These are phyloP conservation scores for Arachnopeziza araneosa DNA, from an alignment of 2,329 filamentous ascomycete species.

Conservation along the genomic window DNA sequence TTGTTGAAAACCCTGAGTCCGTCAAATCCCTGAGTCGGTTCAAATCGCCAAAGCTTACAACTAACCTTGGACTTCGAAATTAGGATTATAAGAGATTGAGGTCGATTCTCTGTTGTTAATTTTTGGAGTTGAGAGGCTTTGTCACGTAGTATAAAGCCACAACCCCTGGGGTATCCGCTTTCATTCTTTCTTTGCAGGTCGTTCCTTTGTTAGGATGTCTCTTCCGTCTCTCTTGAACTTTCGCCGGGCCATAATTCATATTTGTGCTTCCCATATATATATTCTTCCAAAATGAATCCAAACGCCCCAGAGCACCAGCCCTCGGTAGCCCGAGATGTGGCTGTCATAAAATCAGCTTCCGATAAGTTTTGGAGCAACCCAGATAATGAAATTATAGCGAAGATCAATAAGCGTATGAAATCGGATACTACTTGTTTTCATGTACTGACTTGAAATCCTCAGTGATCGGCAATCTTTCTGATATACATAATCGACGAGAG, in stretches of 20 bases:
- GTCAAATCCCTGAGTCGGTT: neutral
- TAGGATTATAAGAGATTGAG: neutral
- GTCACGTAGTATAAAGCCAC: neutral
- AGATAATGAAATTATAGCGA: constrained; percentile 3
- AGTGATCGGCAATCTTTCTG: neutral
- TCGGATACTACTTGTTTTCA: neutral
- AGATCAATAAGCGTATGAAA: constrained; percentile 10
- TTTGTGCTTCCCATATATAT: neutral
- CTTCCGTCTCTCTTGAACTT: neutral
- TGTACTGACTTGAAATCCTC: neutral
- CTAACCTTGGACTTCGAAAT: neutral
- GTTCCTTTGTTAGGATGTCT: neutral
- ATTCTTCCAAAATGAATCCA: constrained; percentile 7
- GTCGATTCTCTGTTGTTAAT: neutral
- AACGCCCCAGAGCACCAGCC: constrained; percentile 15
- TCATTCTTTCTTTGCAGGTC: neutral
- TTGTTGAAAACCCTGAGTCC: neutral
- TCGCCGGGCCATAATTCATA: neutral
- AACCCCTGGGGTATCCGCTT: neutral
- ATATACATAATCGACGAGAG: neutral
- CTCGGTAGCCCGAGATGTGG: neutral
- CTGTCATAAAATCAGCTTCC: constrained; percentile 5
- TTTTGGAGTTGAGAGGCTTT: neutral
- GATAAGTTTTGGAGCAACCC: constrained; percentile 11
- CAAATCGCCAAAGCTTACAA: neutral